Conservation (phyloP, 75 land plant species). For the Sequoiadendron giganteum region DNA sequence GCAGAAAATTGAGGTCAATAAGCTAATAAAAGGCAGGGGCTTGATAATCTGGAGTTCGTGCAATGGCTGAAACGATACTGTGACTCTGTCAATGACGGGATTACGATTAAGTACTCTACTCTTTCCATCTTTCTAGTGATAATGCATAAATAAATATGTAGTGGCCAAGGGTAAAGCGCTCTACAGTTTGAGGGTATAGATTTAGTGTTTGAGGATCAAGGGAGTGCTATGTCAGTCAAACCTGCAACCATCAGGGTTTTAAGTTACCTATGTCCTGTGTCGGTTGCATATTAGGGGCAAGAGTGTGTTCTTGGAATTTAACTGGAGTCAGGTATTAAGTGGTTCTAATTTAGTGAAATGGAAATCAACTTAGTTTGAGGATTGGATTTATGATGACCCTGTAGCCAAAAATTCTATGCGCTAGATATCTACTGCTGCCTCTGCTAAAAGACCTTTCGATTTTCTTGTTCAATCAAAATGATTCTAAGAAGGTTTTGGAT, state of each 20-base stretch:
- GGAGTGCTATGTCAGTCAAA: background rate
- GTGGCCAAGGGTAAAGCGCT: background rate
- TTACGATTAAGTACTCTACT: conserved; percentile 30
- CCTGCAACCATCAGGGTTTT: background rate
- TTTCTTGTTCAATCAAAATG: background rate
- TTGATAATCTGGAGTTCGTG: conserved; percentile 89
- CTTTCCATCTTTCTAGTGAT: background rate
- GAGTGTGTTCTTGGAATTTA: too few relatives aligned
- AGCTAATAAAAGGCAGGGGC: conserved; percentile 75
- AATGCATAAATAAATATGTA: background rate
- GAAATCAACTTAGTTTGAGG: too few relatives aligned
- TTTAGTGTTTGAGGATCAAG: background rate
- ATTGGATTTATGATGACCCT: too few relatives aligned
- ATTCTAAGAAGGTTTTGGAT: background rate
- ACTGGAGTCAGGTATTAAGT: too few relatives aligned
- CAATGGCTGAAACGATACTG: conserved; percentile 92
- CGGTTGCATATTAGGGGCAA: background rate
- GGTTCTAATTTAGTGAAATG: background rate
- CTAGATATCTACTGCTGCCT: background rate
- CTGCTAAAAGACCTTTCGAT: background rate
- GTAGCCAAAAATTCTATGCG: background rate
- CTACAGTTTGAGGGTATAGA: background rate
- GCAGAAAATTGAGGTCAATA: conserved; percentile 84
- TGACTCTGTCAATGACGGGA: conserved; percentile 65
- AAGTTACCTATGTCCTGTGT: background rate